Base-by-base conservation (phyloP, 1,139 yeast genomes). In the Pichia sorboxylosa region DNA sequence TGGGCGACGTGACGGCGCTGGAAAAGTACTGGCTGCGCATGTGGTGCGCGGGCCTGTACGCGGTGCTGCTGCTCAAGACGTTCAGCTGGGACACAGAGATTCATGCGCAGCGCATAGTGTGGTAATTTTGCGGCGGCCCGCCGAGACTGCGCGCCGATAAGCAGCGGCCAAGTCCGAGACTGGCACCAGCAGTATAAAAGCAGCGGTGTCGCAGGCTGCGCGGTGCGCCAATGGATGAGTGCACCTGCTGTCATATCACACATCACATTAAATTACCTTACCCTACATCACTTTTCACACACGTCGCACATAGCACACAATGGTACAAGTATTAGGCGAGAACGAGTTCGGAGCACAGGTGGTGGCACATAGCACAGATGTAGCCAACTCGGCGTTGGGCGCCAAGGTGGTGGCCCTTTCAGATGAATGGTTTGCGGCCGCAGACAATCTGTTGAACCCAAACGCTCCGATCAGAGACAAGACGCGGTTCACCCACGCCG, bases 391-490 rank as follows among this genome's bases (percentile, higher is more conserved):
- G 44, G 79, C 80, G 47, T 61, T 87, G 6, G 96, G 94, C 3
- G 95, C 94, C 3, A 55, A 67, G 41, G 72, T 84, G 13, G 49
- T 80, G 23, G 58, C 68, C 16, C 72, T 68, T 49, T 77, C 92
- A 27, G 95, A 87, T 53, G 92, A 87, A 58, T 87, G 93, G 92
- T 87, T 87, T 59, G 97, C 96, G 1, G 87, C 73, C 30, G 96
- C 97, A n/a, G 71, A 67, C 29, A 87, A 87, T 58, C 66, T 87
- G 49, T 76, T 84, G 55, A 76, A 81, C 51, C 87, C 95, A 24
- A 66, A 66, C 34, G 66, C 75, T 6, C 93, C 96, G 4, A 69
- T 83, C 36, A 66, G 92, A 49, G 93, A 83, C 49, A 79, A 82
- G 16, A 77, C 85, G 14, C 64, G 69, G 47, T 87, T 83, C 57